Percentiles rank a stretch among this genome's conserved stretches.
phyloP scores from a whole-genome alignment of 192 early-diverging fungal genomes.

The Rhizoclosmatium sp. region DNA sequence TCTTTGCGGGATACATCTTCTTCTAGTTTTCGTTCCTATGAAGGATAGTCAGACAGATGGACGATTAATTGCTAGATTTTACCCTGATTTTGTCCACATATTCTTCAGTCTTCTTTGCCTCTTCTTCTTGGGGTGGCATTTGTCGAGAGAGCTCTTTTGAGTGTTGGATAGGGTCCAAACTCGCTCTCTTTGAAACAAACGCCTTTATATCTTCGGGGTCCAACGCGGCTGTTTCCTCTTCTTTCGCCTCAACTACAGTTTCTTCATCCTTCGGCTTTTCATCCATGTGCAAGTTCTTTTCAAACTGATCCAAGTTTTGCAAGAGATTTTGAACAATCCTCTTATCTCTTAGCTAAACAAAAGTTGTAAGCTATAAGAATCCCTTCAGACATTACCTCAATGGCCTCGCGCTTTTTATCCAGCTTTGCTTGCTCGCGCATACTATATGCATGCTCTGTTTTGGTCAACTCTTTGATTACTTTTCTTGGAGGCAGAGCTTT shows the following conservation, averaged over 20 bases:
- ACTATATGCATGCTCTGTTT: background rate
- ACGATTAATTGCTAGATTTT: background rate
- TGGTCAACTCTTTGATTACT: slow-evolving; percentile 20
- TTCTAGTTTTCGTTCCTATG: slow-evolving; percentile 56
- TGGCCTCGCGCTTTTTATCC: background rate
- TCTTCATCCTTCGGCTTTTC: background rate
- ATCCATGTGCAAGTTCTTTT: slow-evolving; percentile 37
- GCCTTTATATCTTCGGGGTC: slow-evolving; percentile 43
- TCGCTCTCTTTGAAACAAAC: slow-evolving; percentile 44
- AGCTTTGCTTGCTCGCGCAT: slow-evolving; percentile 4
- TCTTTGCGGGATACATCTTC: slow-evolving; percentile 56
- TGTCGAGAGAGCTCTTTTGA: slow-evolving; percentile 43
- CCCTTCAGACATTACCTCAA: background rate
- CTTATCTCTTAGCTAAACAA: background rate
- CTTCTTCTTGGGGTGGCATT: slow-evolving; percentile 32
- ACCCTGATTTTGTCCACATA: slow-evolving; percentile 59
- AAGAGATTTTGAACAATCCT: slow-evolving; percentile 20
- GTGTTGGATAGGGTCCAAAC: slow-evolving; percentile 51
- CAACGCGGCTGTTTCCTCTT: background rate
- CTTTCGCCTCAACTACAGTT: background rate
- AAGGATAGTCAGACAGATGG: background rate
- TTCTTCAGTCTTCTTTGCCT: slow-evolving; percentile 40
- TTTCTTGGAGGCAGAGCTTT: background rate
- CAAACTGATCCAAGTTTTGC: slow-evolving; percentile 41
- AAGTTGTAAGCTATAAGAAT: background rate